phyloP scores from a whole-genome alignment of 306 rosid genomes.

The Abrus precatorius region DNA sequence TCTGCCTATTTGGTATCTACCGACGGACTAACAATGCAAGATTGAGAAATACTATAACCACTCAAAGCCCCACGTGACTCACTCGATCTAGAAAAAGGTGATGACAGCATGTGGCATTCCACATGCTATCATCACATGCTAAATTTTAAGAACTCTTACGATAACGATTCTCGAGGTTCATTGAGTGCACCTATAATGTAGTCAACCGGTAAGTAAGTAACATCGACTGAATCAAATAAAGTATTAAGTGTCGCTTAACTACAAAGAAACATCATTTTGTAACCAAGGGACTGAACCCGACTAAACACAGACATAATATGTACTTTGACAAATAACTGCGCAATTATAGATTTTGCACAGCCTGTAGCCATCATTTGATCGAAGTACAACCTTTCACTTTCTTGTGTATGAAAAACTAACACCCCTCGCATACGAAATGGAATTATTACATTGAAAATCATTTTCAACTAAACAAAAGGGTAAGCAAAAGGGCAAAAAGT shows the following conservation, averaged over 20 bases:
- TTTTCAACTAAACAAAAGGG: constrained; percentile 39
- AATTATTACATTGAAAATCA: constrained; percentile 50
- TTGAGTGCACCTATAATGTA: background rate
- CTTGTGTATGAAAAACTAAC: constrained; percentile 51
- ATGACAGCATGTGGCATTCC: background rate
- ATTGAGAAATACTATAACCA: too few relatives aligned
- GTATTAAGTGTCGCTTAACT: constrained; percentile 20
- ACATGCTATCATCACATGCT: too few relatives aligned
- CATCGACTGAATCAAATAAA: constrained; percentile 38
- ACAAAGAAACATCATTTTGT: constrained; percentile 37
- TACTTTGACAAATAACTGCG: constrained; percentile 44
- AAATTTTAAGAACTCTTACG: background rate
- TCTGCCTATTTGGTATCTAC: too few relatives aligned
- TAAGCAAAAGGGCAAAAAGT: constrained; percentile 41
- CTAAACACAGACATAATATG: constrained; percentile 40
- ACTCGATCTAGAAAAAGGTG: too few relatives aligned
- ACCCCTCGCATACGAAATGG: constrained; percentile 42
- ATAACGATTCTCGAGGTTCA: background rate
- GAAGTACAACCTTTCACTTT: constrained; percentile 50
- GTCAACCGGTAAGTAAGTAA: constrained; percentile 24
- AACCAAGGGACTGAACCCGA: constrained; percentile 40
- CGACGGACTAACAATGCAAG: too few relatives aligned
- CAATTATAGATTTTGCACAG: constrained; percentile 36
- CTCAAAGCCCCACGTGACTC: too few relatives aligned
- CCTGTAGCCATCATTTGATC: constrained; percentile 38